Percentiles rank a stretch among this genome's conserved stretches.
Evolutionary conservation across 2,329 filamentous ascomycete genomes (phyloP).

Genomic region (Rutstroemia sp.): DNA sequence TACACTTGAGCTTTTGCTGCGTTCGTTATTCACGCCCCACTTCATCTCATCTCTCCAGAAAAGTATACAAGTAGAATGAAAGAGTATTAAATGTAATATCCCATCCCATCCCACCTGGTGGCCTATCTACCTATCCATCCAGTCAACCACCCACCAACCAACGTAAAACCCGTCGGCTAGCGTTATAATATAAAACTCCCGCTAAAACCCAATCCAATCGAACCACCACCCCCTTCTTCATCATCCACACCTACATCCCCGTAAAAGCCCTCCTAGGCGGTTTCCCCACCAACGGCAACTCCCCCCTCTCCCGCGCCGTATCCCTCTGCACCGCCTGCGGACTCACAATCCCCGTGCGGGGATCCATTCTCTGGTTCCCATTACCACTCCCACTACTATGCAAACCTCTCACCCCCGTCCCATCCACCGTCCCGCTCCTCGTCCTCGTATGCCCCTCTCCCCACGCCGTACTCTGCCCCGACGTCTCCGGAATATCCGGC

Average conservation of each 20-base stretch:
- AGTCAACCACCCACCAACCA: too few relatives aligned
- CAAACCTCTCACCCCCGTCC: background rate
- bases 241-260: background rate
- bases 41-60: too few relatives aligned
- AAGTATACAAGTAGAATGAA: too few relatives aligned
- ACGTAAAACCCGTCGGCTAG: too few relatives aligned
- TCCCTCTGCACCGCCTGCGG: slow-evolving; percentile 26
- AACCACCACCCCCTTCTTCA: too few relatives aligned
- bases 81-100: background rate
- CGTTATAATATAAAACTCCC: background rate
- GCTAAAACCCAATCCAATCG: background rate
- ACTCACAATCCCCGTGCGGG: slow-evolving; percentile 27
- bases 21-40: too few relatives aligned
- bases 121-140: too few relatives aligned
- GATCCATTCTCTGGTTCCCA: slow-evolving; percentile 21
- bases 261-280: background rate
- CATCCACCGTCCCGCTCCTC: background rate
- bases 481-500: slow-evolving; percentile 37
- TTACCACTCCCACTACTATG: background rate
- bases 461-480: slow-evolving; percentile 7
- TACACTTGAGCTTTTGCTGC: too few relatives aligned
- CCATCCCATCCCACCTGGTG: too few relatives aligned
- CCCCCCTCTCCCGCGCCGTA: slow-evolving; percentile 18
- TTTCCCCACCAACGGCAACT: slow-evolving; percentile 13
- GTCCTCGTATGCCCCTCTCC: background rate